Conservation (phyloP, 805 yeast species). For the Wickerhamiella lipophila region DNA sequence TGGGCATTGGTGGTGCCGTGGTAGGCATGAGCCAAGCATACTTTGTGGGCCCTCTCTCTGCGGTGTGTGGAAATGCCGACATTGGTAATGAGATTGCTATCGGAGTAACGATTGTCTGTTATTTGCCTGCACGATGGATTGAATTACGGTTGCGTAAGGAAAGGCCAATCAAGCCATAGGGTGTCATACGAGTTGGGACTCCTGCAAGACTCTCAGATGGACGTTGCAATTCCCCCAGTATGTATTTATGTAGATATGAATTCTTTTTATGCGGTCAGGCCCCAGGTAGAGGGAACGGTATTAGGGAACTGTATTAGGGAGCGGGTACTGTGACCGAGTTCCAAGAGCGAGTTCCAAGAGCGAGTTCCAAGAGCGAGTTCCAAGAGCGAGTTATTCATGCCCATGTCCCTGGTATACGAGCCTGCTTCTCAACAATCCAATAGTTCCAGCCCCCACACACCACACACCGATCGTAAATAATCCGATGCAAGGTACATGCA, state of each 20-base stretch:
- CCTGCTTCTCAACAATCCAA: too few relatives aligned
- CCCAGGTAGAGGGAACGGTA: too few relatives aligned
- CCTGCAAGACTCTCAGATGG: too few relatives aligned
- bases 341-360: too few relatives aligned
- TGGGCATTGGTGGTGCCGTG: conserved; percentile 72
- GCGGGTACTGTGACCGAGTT: too few relatives aligned
- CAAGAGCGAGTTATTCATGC: too few relatives aligned
- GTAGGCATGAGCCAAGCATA: conserved; percentile 82
- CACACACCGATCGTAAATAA: neutral
- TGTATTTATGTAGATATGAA: neutral
- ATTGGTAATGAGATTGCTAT: conserved; percentile 68
- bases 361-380: too few relatives aligned
- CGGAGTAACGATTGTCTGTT: conserved; percentile 53
- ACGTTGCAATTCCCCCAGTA: neutral
- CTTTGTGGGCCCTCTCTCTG: conserved; percentile 67
- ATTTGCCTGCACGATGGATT: conserved; percentile 50
- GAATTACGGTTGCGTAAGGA: conserved; percentile 42
- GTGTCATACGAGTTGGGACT: neutral
- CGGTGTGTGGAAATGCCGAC: conserved; percentile 63
- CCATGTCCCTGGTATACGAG: too few relatives aligned
- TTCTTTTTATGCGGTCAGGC: neutral
- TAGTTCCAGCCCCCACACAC: neutral
- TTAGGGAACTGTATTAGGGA: too few relatives aligned
- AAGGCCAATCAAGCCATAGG: neutral
- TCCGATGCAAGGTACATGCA: neutral